Base-by-base conservation (phyloP, 805 yeast genomes). In the Candida koratica region DNA sequence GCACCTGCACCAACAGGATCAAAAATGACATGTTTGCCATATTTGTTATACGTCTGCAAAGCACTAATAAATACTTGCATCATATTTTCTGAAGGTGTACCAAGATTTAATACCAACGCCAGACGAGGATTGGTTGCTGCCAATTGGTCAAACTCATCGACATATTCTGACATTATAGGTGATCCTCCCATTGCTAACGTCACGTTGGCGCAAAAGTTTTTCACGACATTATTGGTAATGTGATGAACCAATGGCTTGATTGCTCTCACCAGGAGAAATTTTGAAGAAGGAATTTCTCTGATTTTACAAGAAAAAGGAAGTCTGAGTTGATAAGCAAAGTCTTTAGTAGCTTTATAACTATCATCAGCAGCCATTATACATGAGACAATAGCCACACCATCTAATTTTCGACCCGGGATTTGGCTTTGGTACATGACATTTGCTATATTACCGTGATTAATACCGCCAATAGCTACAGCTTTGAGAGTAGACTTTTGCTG, bases 1-100 rank as follows among this genome's bases (percentile, higher is more conserved):
- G 96, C 96, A 17, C 95, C 95, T 25, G 81, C 86, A 1, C 88
- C 97, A n/a, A 88, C 96, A 0, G 96, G 97, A 55, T 88, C 97
- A 46, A 83, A 80, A 0, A 88, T 75, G 20, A 88, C 71, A 3
- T 85, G 89, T 29, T 70, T 66, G 2, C 74, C 73, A 10, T 55
- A 47, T 10, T 50, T 52, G 51, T 81, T 82, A 53, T 88, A 86
- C 0, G 71, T 73, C 7, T 53, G 51, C 13, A 82, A 56, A 0
- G 90, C 95, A 2, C 51, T 47, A 15, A 64, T 45, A 42, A 74
- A 73, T 38, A 69, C 60, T 0, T 57, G 59, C 41, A 75, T 50
- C 27, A 64, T 58, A 3, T 48, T 60, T 1, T 69, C 60, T 0
- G 73, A 70, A 0, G 80, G 78, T 0, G 94, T 83, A 0, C 96